Evolutionary conservation across 148 eudicot genomes (phyloP), one percentile per base, ranked within the genome.

Genomic region (Mesembryanthemum crystallinum): DNA sequence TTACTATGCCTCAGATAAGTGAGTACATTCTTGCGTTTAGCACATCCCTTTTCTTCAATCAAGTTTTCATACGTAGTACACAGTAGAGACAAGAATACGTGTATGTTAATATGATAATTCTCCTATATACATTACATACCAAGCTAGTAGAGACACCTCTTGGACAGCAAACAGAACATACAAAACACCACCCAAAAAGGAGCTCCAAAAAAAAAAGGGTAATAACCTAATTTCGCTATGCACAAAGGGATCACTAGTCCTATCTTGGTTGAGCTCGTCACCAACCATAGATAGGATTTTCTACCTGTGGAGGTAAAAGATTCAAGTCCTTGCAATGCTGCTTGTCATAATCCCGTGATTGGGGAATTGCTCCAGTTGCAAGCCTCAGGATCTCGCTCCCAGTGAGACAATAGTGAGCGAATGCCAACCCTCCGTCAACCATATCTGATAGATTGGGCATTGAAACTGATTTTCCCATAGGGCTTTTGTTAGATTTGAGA

Each of bases 221-320:
- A 65, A 15, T 49, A 59, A 27, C 32, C 67, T 60, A 69, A 54
- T 42, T 49, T 72, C 70, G 43, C 43, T 77, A 81, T 81, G 67
- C 76, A 80, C 83, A 71, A 54, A 76, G 21, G 47, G 25, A 33
- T 72, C 21, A 70, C 29, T 24, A 30, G 14, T 1, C 27, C 67
- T 57, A 27, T 35, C 6, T n/a, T 64, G 21, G 60, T 32, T n/a
- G 29, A 35, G 24, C 20, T 45, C 58, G 45, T 79, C 90, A 94
- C 98, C 98, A 94, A 51, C 93, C 92, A 83, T 92, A 95, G 3
- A 92, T 80, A 14, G 98, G 98, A 71, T 86, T 82, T 75, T 88
- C 90, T 55, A 95, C 96, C 71, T 89, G 92, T 8, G 99, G 97
- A 65, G 99, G 97, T 87, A 95, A 82, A 60, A 95, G 89, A 83